phyloP scores from a whole-genome alignment of 2,329 filamentous ascomycete genomes.

The Trichoderma sp. region DNA sequence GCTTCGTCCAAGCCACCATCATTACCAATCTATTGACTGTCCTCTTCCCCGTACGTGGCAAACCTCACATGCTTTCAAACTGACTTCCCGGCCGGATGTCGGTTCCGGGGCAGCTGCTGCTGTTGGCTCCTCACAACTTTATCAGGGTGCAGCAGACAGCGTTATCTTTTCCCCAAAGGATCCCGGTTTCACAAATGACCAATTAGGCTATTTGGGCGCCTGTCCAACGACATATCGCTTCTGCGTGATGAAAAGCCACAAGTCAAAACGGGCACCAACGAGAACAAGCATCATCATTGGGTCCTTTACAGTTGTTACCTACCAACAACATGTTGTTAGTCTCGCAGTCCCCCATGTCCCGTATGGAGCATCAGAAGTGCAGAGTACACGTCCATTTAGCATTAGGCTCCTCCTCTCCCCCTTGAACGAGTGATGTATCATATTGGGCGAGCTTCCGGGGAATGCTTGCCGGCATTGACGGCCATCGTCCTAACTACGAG shows the following conservation, averaged over 20 bases:
- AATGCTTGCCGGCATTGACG: conserved; percentile 18
- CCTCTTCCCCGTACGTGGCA: neutral
- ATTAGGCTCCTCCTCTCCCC: neutral
- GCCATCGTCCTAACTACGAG: neutral
- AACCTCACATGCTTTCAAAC: neutral
- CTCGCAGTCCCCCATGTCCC: neutral
- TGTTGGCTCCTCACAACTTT: neutral
- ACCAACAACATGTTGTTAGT: neutral
- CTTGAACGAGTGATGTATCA: neutral
- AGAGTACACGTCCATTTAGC: neutral
- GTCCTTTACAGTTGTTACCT: neutral
- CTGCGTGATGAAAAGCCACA: neutral
- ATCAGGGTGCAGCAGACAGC: neutral
- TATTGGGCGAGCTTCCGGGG: conserved; percentile 3
- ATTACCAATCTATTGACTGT: neutral
- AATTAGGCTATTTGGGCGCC: neutral
- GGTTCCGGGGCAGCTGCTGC: neutral
- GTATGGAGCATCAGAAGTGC: neutral
- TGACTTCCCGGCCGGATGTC: neutral
- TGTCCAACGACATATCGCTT: neutral
- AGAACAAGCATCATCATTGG: neutral
- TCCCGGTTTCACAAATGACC: neutral
- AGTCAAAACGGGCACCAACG: neutral
- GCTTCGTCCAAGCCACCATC: neutral
- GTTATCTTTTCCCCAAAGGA: neutral